A percentile compares a stretch with the other conserved stretches of the same genome.
Conservation (phyloP, 2,329 filamentous ascomycete genomes). For the Madurella mycetomatis region DNA sequence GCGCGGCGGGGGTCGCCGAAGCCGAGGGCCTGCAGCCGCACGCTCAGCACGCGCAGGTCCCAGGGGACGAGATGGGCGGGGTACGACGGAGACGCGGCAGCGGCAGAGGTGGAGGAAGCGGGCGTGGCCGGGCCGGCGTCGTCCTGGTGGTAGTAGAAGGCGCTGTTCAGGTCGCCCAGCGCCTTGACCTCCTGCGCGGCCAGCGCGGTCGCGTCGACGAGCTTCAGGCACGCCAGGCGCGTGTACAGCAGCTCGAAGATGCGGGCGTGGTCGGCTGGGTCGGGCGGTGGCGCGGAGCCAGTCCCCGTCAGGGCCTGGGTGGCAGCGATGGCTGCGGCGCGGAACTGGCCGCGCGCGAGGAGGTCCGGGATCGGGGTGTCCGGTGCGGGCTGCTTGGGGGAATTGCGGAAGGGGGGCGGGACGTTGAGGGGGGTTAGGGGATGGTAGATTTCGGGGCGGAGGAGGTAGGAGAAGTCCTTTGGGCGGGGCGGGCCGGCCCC, state of each 20-base stretch:
- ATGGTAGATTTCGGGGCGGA: conserved; percentile 79
- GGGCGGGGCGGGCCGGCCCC: conserved; percentile 32
- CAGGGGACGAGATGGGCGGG: conserved; percentile 71
- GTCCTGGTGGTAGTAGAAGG: conserved; percentile 48
- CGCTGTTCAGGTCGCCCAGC: conserved; percentile 57
- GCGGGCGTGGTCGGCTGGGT: conserved; percentile 54
- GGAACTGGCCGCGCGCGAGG: conserved; percentile 69
- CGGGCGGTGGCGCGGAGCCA: conserved; percentile 35
- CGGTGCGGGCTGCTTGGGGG: conserved; percentile 58
- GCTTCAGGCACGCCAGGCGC: conserved; percentile 73
- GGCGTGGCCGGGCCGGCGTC: neutral
- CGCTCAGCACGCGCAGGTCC: conserved; percentile 76
- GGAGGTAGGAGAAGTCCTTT: conserved; percentile 78
- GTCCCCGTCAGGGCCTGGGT: conserved; percentile 55
- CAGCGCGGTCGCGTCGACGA: conserved; percentile 67
- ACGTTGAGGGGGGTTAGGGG: conserved; percentile 62
- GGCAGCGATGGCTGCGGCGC: conserved; percentile 68
- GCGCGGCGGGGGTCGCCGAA: conserved; percentile 80
- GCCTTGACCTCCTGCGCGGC: conserved; percentile 64
- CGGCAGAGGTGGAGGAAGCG: neutral
- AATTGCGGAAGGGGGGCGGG: conserved; percentile 63
- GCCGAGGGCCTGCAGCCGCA: conserved; percentile 79
- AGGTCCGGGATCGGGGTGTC: conserved; percentile 64
- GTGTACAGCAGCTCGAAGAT: conserved; percentile 79
- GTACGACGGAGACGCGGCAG: neutral